Conservation (phyloP, 2,329 filamentous ascomycete genomes). For the Phialophora expanda region DNA sequence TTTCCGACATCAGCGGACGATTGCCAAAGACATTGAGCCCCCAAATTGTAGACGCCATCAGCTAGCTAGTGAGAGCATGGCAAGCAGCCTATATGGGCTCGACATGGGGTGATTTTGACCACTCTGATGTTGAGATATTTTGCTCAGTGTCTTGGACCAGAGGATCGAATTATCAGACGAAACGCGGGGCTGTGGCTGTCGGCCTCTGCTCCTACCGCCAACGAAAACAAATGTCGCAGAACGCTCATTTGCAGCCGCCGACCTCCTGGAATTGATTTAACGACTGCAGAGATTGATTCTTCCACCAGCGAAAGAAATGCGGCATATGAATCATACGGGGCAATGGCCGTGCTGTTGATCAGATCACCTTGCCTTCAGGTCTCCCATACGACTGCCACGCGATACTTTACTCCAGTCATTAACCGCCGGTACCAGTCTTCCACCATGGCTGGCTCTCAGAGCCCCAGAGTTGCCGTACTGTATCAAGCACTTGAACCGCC, state of each 20-base stretch:
- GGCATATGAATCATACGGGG: background rate
- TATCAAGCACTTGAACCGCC: slow-evolving; percentile 57
- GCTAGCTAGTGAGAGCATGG: no score
- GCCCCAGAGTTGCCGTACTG: slow-evolving; percentile 50
- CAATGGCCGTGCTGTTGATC: background rate
- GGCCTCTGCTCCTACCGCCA: background rate
- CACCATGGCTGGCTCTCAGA: background rate
- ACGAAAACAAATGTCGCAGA: background rate
- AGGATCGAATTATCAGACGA: no score
- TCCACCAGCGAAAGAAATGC: background rate
- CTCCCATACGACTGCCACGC: background rate
- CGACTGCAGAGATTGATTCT: background rate
- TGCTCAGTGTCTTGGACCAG: no score
- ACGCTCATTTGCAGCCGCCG: background rate
- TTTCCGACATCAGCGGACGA: no score
- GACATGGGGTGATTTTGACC: no score
- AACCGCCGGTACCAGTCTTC: background rate
- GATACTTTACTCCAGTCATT: background rate
- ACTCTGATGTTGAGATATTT: no score
- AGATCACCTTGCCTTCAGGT: background rate
- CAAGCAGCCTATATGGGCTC: no score
- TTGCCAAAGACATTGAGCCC: no score
- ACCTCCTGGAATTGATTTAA: background rate
- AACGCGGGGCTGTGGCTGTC: background rate
- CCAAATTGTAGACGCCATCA: no score